A percentile compares a stretch with the other conserved stretches of the same genome.
Evolutionary conservation across 2,329 filamentous ascomycete genomes (phyloP).

Genomic region (Colletotrichum sp.): DNA sequence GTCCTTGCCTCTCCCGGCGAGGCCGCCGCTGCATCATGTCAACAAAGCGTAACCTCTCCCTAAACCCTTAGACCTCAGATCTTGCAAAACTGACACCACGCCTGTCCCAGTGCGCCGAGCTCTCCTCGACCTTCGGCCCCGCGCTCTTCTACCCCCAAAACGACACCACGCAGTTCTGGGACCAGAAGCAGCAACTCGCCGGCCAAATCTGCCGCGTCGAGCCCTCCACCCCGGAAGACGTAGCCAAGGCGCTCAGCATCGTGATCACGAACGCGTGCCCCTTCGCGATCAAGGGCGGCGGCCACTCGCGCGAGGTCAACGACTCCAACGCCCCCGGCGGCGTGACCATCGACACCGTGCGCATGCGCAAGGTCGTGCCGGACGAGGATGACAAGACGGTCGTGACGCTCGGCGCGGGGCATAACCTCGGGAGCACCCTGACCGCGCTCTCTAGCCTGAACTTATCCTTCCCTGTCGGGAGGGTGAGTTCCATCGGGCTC

Average conservation of each 20-base stretch:
- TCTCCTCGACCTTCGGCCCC: background rate
- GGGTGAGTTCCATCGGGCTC: fast-evolving
- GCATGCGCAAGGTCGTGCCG: background rate
- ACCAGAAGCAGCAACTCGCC: background rate
- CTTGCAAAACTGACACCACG: background rate
- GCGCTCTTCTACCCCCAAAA: background rate
- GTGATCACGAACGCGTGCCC: background rate
- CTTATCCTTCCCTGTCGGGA: background rate
- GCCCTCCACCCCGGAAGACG: background rate
- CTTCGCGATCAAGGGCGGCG: background rate
- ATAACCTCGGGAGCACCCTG: background rate
- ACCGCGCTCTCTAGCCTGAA: background rate
- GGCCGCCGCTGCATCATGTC: background rate
- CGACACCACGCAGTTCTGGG: background rate
- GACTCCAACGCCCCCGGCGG: background rate
- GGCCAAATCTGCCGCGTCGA: background rate
- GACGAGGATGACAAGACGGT: background rate
- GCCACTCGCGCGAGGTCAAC: background rate
- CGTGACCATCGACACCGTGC: background rate
- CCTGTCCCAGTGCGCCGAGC: background rate
- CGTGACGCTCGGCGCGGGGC: background rate
- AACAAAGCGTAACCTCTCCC: background rate
- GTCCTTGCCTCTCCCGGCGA: background rate
- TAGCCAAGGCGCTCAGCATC: fast-evolving
- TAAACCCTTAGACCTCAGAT: background rate